phyloP scores from a whole-genome alignment of 1,284 basidiomycete genomes.

The Cryptococcus sp. region DNA sequence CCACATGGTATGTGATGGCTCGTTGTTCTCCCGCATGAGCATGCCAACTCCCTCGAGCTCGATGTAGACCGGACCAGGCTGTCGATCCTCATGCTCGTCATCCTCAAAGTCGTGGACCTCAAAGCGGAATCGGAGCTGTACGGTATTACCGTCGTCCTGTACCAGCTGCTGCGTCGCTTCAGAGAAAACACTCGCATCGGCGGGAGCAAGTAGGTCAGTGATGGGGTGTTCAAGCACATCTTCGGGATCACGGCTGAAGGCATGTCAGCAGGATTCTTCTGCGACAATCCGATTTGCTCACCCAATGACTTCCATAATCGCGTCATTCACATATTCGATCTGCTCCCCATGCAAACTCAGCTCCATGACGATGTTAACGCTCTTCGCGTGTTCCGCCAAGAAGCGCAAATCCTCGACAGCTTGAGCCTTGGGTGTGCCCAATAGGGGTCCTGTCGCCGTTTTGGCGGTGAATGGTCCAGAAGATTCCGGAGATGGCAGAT shows the following conservation, averaged over 20 bases:
- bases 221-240: conserved; percentile 78
- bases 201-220: conserved; percentile 75
- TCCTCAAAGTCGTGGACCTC: conserved; percentile 54
- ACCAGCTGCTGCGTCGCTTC: conserved; percentile 83
- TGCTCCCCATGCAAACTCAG: conserved; percentile 85
- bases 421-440: conserved; percentile 58
- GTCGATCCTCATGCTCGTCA: conserved; percentile 43
- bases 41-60: conserved; percentile 98
- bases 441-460: conserved; percentile 10
- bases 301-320: conserved; percentile 89
- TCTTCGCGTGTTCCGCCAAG: conserved; percentile 89
- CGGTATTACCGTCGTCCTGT: conserved; percentile 89
- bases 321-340: conserved; percentile 90
- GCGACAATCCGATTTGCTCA: conserved; percentile 55
- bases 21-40: conserved; percentile 91
- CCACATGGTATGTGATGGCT: conserved; percentile 98
- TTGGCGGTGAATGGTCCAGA: conserved; percentile 18
- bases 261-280: background rate
- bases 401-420: conserved; percentile 79
- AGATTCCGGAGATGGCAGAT: conserved; percentile 20
- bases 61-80: conserved; percentile 64
- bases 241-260: conserved; percentile 67
- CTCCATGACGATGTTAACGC: conserved; percentile 93
- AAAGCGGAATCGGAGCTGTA: conserved; percentile 87
- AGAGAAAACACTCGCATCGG: conserved; percentile 82